phyloP scores from a whole-genome alignment of 2,329 filamentous ascomycete species.

The Nemania abortiva region DNA sequence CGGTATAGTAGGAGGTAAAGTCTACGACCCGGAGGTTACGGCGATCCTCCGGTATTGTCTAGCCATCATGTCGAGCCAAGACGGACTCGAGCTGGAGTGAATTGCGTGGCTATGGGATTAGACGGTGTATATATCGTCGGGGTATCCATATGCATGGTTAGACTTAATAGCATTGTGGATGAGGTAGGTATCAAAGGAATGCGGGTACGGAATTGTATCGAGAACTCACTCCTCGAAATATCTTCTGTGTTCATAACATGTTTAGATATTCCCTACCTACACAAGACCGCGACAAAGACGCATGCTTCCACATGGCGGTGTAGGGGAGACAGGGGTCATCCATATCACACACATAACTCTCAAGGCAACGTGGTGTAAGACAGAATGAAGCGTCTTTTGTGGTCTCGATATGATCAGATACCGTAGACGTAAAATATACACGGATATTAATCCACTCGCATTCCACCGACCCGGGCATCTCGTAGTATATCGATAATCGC shows the following conservation, averaged over 20 bases:
- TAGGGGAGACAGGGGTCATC: not conserved
- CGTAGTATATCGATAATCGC: slow-evolving; percentile 25
- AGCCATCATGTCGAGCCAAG: not conserved
- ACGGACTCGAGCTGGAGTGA: not conserved
- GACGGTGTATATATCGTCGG: not conserved
- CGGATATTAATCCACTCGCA: slow-evolving; percentile 51
- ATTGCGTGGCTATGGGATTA: not conserved
- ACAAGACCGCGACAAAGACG: not conserved
- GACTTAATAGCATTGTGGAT: not conserved
- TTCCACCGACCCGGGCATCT: slow-evolving; percentile 15
- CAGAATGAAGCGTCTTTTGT: slow-evolving; percentile 44
- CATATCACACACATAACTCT: slow-evolving; percentile 13
- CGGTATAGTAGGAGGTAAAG: not conserved
- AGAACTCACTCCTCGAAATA: not conserved
- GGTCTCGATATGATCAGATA: slow-evolving; percentile 45
- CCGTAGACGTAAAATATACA: slow-evolving; percentile 56
- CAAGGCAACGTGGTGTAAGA: slow-evolving; percentile 9
- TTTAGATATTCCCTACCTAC: not conserved
- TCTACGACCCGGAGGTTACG: not conserved
- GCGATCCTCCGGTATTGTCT: not conserved
- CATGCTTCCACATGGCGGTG: not conserved
- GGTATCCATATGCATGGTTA: not conserved
- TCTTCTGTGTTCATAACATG: not conserved
- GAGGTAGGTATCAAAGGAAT: not conserved
- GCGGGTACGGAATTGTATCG: not conserved